Evolutionary conservation across 768 basidiomycete genomes (phyloP), one percentile per base, ranked within the genome.

Genomic region (Favolaschia claudopus): DNA sequence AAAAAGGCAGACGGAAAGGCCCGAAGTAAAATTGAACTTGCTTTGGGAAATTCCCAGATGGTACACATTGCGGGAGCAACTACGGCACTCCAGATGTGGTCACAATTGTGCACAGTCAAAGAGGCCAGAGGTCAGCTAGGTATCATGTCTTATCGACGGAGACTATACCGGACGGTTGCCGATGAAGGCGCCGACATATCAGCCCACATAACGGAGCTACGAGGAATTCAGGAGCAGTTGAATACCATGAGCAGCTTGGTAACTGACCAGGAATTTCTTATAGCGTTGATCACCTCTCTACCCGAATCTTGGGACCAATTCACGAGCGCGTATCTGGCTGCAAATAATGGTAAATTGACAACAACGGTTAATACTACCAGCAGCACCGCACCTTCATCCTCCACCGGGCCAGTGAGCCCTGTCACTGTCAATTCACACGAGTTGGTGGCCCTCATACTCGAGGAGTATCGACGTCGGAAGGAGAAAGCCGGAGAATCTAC

Each of bases 41-140:
- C 57, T 15, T 40, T 59, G 44, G 49, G 47, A 33, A 51, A 48
- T 58, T 48, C 46, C 55, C 55, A 58, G 33, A 58, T 58, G 55
- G 33, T 58, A 17, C 55, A 58, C 42, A 42, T 58, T 43, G 55
- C 32, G 40, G 55, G 55, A 42, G 46, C 47, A 5, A 14, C 5
- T 5, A 58, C 55, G 29, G 55, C 55, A 9, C 13, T 14, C 24
- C 15, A 49, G 14, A 58, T 58, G 55, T 58, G 55, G 55, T 2
- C 14, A 19, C 46, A 51, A 20, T 17, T 58, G 6, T 49, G 55
- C 22, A 45, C 45, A 27, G 57, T 53, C 24, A 59, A 59, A 38
- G 49, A 59, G 33, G 45, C 40, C 0, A 19, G 50, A 52, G 57
- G 57, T 45, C 43, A 51, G 39, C 49, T 57, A 7, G 55, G 55